Percentiles rank a stretch among this genome's conserved stretches.
Conservation (phyloP, 805 yeast species). For the Peterozyma toletana region DNA sequence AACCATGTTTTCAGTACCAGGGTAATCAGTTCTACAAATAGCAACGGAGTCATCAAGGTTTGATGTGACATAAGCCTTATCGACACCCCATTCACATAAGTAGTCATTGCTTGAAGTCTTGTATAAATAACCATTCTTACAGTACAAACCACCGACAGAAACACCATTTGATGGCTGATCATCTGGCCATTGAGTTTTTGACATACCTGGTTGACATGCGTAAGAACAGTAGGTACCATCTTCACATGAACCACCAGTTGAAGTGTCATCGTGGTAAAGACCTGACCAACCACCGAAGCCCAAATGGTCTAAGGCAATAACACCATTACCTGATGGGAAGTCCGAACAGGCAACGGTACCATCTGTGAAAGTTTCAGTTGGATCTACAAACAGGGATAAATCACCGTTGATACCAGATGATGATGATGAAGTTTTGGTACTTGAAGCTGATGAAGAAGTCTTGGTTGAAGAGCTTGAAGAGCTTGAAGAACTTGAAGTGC, state of each 20-base stretch:
- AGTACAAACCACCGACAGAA: slow-evolving; percentile 64
- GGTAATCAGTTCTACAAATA: slow-evolving; percentile 73
- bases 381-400: slow-evolving; percentile 46
- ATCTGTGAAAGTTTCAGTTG: slow-evolving; percentile 60
- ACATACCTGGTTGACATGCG: slow-evolving; percentile 76
- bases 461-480: slow-evolving; percentile 24
- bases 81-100: slow-evolving; percentile 61
- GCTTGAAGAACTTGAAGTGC: slow-evolving; percentile 22
- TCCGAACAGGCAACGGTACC: slow-evolving; percentile 60
- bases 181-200: slow-evolving; percentile 75
- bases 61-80: slow-evolving; percentile 47
- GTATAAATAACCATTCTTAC: slow-evolving; percentile 56
- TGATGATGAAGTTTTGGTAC: slow-evolving; percentile 23
- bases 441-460: slow-evolving; percentile 16
- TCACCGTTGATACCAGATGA: slow-evolving; percentile 43
- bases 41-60: slow-evolving; percentile 47
- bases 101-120: slow-evolving; percentile 45
- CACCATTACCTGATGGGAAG: slow-evolving; percentile 83
- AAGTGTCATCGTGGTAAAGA: slow-evolving; percentile 40
- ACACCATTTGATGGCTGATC: slow-evolving; percentile 61
- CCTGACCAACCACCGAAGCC: slow-evolving; percentile 85
- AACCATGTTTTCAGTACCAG: slow-evolving; percentile 78
- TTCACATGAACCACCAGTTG: slow-evolving; percentile 47
- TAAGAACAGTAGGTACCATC: slow-evolving; percentile 72
- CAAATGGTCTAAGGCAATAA: slow-evolving; percentile 61